A percentile compares a stretch with the other conserved stretches of the same genome.
Evolutionary conservation across 768 basidiomycete genomes (phyloP).

Genomic region (Antrodiella citrinella): DNA sequence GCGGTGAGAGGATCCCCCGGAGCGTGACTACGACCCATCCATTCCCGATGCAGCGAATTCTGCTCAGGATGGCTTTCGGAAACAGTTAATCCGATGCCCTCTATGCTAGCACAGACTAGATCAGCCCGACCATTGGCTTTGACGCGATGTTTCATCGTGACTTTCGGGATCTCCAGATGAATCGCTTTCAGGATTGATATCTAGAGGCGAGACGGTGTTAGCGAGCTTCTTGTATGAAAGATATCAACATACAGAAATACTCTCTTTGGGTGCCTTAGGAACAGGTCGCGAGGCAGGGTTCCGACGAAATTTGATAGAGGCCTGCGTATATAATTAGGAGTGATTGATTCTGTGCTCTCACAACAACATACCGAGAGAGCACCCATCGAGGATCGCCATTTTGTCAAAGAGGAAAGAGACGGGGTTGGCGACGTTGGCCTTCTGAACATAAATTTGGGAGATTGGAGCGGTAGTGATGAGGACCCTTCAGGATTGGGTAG

Average conservation of each 20-base stretch:
- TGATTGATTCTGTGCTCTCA: conserved; percentile 2
- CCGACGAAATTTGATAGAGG: conserved; percentile 39
- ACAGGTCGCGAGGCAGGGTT: conserved; percentile 27
- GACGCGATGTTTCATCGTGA: conserved; percentile 35
- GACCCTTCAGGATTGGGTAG: background rate
- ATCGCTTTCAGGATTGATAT: conserved; percentile 38
- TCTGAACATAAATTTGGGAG: conserved; percentile 28
- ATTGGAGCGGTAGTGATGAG: background rate
- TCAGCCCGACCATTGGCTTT: conserved; percentile 1
- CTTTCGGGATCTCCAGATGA: conserved; percentile 36
- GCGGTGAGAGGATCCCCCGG: conserved; percentile 32
- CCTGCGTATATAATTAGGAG: conserved; percentile 21
- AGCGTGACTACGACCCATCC: conserved; percentile 38
- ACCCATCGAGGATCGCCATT: background rate
- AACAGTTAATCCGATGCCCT: conserved; percentile 31
- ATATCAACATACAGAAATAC: conserved; percentile 10
- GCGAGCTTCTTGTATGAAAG: background rate
- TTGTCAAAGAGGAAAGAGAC: background rate
- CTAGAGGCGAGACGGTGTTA: conserved; percentile 21
- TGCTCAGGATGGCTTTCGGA: conserved; percentile 39
- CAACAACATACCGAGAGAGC: conserved; percentile 28
- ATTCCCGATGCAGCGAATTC: conserved; percentile 39
- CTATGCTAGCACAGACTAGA: conserved; percentile 31
- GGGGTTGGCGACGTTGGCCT: conserved; percentile 18
- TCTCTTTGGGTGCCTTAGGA: conserved; percentile 4